Conservation (phyloP, 768 basidiomycete species). For the Tubosaeta sp. region DNA sequence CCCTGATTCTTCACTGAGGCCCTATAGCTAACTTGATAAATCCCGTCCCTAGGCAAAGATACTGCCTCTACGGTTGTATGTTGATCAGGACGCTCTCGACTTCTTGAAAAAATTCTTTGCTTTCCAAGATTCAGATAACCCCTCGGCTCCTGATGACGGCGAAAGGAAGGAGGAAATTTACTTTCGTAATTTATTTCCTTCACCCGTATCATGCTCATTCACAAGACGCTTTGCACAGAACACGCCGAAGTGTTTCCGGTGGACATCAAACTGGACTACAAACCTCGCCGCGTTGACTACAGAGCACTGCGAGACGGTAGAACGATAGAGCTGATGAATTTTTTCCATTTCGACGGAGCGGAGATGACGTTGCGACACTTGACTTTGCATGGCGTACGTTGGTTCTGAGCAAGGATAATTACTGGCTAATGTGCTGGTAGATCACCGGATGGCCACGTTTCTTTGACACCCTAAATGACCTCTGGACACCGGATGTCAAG, state of each 20-base stretch:
- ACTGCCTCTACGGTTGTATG: slow-evolving; percentile 84
- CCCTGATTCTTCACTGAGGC: not conserved
- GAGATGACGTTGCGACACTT: slow-evolving; percentile 97
- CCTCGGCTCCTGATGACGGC: slow-evolving; percentile 32
- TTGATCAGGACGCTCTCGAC: slow-evolving; percentile 98
- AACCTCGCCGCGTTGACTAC: slow-evolving; percentile 95
- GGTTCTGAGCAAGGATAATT: not conserved
- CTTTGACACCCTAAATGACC: slow-evolving; percentile 89
- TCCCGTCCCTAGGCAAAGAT: slow-evolving; percentile 66
- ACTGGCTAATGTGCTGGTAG: slow-evolving; percentile 40
- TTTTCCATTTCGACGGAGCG: slow-evolving; percentile 98
- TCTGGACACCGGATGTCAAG: slow-evolving; percentile 99
- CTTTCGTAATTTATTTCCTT: slow-evolving; percentile 53
- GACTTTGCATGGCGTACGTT: slow-evolving; percentile 81
- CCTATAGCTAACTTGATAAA: slow-evolving; percentile 1
- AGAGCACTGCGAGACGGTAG: slow-evolving; percentile 82
- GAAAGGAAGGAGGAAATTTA: slow-evolving; percentile 49
- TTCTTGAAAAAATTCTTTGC: slow-evolving; percentile 96
- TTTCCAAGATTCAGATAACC: slow-evolving; percentile 62
- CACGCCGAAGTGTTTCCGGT: slow-evolving; percentile 94
- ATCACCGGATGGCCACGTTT: slow-evolving; percentile 89
- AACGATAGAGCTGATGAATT: slow-evolving; percentile 98
- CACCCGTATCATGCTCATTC: slow-evolving; percentile 1
- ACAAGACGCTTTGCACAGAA: slow-evolving; percentile 44
- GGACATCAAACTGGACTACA: slow-evolving; percentile 95